phyloP scores from a whole-genome alignment of 441 rosid species.

The Aleurites moluccanus region DNA sequence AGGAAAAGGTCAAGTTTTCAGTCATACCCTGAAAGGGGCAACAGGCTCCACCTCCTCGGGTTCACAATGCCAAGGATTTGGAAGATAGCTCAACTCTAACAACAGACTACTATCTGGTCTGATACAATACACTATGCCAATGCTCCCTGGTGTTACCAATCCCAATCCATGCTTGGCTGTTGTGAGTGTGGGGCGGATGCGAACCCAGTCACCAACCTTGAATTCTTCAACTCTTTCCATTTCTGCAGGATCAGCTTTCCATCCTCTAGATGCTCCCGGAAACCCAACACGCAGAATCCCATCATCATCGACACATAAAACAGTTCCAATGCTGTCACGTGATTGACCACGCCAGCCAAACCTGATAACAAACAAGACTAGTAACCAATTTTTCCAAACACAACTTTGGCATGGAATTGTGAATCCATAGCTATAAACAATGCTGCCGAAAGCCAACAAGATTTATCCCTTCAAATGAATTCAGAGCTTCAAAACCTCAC shows the following conservation, averaged over 20 bases:
- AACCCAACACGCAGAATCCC: constrained; percentile 98
- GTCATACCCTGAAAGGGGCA: constrained; percentile 81
- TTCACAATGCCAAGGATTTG: constrained; percentile 96
- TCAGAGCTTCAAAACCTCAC: not conserved
- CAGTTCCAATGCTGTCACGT: constrained; percentile 95
- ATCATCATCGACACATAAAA: constrained; percentile 97
- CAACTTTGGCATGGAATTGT: not conserved
- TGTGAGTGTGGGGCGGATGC: constrained; percentile 93
- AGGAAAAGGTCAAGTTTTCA: constrained; percentile 18
- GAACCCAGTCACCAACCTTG: constrained; percentile 99
- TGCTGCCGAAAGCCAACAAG: constrained; percentile 13
- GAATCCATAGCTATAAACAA: not conserved
- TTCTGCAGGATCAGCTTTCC: constrained; percentile 99
- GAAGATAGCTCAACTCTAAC: constrained; percentile 89
- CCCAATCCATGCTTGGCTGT: constrained; percentile 97
- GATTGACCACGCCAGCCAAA: constrained; percentile 99
- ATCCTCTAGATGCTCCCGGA: constrained; percentile 99
- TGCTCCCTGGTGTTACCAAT: constrained; percentile 94
- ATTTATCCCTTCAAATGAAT: not conserved
- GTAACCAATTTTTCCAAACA: not conserved
- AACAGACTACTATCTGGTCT: constrained; percentile 97
- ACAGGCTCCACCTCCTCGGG: constrained; percentile 99
- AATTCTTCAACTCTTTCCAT: constrained; percentile 99
- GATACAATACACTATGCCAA: constrained; percentile 91
- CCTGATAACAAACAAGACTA: constrained; percentile 41